Evolutionary conservation across 1,139 yeast species (phyloP).

Genomic region (Chernovozyma sophiae-reginae): DNA sequence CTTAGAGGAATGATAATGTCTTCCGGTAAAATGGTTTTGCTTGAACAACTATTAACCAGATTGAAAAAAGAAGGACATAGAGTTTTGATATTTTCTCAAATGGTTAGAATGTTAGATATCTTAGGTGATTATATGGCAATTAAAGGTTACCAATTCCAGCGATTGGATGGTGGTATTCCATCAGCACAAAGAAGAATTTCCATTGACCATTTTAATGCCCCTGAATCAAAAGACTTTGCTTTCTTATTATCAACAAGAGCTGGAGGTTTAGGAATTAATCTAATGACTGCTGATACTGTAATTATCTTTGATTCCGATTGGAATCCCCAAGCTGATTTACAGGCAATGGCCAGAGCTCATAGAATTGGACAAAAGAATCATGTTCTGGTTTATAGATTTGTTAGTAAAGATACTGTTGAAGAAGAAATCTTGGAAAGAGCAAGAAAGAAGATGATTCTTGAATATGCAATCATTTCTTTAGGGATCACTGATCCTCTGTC

Average conservation of each 20-base stretch:
- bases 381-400: conserved; percentile 95
- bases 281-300: conserved; percentile 99
- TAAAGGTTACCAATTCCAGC: conserved; percentile 86
- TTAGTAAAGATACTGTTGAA: conserved; percentile 94
- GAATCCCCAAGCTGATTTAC: conserved; percentile 98
- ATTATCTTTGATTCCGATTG: conserved; percentile 97
- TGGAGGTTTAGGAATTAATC: conserved; percentile 96
- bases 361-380: conserved; percentile 98
- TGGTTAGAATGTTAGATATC: conserved; percentile 95
- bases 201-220: conserved; percentile 94
- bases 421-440: conserved; percentile 97
- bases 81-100: conserved; percentile 89
- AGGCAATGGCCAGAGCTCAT: conserved; percentile 99
- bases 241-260: conserved; percentile 93
- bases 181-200: conserved; percentile 91
- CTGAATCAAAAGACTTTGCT: conserved; percentile 88
- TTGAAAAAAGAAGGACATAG: conserved; percentile 92
- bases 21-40: conserved; percentile 94
- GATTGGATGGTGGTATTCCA: conserved; percentile 96
- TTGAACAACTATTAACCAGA: conserved; percentile 83
- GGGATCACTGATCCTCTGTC: conserved; percentile 80
- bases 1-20: conserved; percentile 94
- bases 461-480: conserved; percentile 91
- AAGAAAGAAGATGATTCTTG: conserved; percentile 94
- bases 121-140: conserved; percentile 88